phyloP scores from a whole-genome alignment of 345 rosid species.

The Geranium rotundifolium region DNA sequence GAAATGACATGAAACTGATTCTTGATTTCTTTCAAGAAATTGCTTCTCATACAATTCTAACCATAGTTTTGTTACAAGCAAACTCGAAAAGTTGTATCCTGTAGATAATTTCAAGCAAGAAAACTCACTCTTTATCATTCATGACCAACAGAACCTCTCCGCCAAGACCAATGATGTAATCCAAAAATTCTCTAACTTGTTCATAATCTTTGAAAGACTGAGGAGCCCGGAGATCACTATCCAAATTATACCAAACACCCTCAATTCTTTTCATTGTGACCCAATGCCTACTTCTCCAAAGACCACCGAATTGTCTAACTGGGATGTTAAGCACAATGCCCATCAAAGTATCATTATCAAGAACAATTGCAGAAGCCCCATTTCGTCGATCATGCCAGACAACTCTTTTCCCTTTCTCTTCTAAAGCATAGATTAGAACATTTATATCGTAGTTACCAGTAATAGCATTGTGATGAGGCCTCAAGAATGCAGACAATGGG shows the following conservation, averaged over 20 bases:
- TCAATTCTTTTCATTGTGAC: constrained; percentile 53
- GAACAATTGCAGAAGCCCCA: constrained; percentile 46
- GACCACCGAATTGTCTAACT: constrained; percentile 52
- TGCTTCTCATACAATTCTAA: neutral
- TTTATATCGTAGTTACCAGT: constrained; percentile 85
- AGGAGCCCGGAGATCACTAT: constrained; percentile 62
- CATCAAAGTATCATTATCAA: constrained; percentile 40
- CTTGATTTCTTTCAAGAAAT: neutral
- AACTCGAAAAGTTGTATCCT: neutral
- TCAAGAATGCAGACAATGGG: constrained; percentile 53
- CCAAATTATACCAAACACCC: constrained; percentile 84
- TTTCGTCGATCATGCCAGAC: constrained; percentile 70
- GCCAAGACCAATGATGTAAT: constrained; percentile 35
- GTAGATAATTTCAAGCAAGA: neutral
- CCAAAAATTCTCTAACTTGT: constrained; percentile 49
- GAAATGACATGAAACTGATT: neutral
- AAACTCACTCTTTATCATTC: constrained; percentile 28
- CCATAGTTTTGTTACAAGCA: neutral
- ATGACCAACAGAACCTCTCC: constrained; percentile 66
- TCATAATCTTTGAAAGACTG: constrained; percentile 25
- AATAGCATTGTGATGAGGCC: constrained; percentile 70
- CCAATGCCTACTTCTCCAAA: constrained; percentile 93
- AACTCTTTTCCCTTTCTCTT: constrained; percentile 51
- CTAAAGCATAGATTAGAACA: constrained; percentile 64
- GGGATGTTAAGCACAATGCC: constrained; percentile 73